These are phyloP conservation scores for Graphium sp. DNA, from an alignment of 2,329 filamentous ascomycete species.

Conservation along the genomic window DNA sequence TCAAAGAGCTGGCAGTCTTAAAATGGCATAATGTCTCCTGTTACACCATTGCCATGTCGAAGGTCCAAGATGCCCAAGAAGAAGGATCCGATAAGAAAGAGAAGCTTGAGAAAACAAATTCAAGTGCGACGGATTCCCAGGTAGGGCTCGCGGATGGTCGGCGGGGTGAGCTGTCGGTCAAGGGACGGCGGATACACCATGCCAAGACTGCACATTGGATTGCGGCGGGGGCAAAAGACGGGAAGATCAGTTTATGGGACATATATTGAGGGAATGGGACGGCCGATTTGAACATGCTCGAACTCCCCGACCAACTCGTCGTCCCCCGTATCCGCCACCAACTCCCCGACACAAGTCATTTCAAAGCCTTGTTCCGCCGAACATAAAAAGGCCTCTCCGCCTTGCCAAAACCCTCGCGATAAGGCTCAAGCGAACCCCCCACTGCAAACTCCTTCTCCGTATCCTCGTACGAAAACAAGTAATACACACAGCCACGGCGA, in stretches of 20 bases:
- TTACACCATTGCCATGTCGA: conserved; percentile 62
- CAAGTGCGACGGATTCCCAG: conserved; percentile 2
- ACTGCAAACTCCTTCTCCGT: too few relatives aligned
- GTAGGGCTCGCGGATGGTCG: conserved; percentile 1
- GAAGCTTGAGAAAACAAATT: not conserved
- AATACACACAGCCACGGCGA: too few relatives aligned
- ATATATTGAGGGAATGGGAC: conserved; percentile 65
- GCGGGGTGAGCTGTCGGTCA: too few relatives aligned
- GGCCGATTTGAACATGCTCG: too few relatives aligned
- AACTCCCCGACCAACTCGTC: too few relatives aligned
- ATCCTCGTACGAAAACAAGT: too few relatives aligned
- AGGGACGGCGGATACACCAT: conserved; percentile 43
- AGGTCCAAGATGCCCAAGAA: conserved; percentile 11
- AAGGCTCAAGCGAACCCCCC: too few relatives aligned
- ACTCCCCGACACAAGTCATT: too few relatives aligned
- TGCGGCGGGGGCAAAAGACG: conserved; percentile 82
- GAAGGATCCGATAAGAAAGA: not conserved
- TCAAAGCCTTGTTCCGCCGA: too few relatives aligned
- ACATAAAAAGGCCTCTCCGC: too few relatives aligned
- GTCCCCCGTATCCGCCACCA: too few relatives aligned
- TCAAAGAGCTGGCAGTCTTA: conserved; percentile 79
- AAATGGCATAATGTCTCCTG: conserved; percentile 90
- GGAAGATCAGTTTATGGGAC: conserved; percentile 90
- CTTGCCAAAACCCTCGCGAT: too few relatives aligned
- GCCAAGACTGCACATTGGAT: conserved; percentile 71